Conservation (phyloP, 163 green algal species). For the Scenedesmus sp. region DNA sequence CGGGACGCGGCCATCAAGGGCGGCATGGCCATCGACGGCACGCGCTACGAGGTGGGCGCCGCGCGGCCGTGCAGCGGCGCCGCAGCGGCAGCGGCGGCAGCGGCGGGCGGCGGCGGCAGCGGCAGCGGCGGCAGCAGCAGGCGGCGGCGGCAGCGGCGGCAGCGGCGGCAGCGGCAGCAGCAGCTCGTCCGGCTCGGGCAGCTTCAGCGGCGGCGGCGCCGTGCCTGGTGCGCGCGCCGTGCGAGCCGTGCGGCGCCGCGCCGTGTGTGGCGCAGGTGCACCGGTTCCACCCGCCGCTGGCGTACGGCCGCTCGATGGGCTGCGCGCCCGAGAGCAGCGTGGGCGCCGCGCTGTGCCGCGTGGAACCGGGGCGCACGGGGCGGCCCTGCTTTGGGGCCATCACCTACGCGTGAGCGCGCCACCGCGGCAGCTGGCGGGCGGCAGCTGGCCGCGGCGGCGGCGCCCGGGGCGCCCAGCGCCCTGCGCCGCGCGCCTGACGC, state of each 20-base stretch:
- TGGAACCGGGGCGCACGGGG: slow-evolving; percentile 48
- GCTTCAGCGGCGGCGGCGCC: background rate
- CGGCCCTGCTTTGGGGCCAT: slow-evolving; percentile 61
- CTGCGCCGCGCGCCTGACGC: too few relatives aligned
- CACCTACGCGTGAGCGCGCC: slow-evolving; percentile 64
- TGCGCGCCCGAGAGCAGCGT: slow-evolving; percentile 59
- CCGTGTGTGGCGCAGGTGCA: slow-evolving; percentile 60
- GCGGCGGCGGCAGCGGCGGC: too few relatives aligned
- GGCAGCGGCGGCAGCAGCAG: background rate
- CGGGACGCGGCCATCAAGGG: slow-evolving; percentile 59
- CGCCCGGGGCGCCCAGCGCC: too few relatives aligned
- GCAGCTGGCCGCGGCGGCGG: too few relatives aligned
- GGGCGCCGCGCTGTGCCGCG: slow-evolving; percentile 62
- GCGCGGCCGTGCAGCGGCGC: too few relatives aligned
- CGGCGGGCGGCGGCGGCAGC: too few relatives aligned
- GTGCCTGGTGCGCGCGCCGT: too few relatives aligned
- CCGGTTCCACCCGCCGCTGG: slow-evolving; percentile 65
- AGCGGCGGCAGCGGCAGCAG: too few relatives aligned
- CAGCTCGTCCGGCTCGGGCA: background rate
- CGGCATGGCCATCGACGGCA: slow-evolving; percentile 58
- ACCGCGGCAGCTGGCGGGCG: background rate
- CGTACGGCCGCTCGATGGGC: slow-evolving; percentile 73
- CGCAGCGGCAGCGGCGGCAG: too few relatives aligned
- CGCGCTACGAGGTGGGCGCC: slow-evolving; percentile 66
- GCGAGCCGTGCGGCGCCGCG: too few relatives aligned